A percentile compares a stretch with the other conserved stretches of the same genome.
These are phyloP conservation scores for Xanthoceras sorbifolium DNA, from an alignment of 345 rosid genomes.

Conservation along the genomic window DNA sequence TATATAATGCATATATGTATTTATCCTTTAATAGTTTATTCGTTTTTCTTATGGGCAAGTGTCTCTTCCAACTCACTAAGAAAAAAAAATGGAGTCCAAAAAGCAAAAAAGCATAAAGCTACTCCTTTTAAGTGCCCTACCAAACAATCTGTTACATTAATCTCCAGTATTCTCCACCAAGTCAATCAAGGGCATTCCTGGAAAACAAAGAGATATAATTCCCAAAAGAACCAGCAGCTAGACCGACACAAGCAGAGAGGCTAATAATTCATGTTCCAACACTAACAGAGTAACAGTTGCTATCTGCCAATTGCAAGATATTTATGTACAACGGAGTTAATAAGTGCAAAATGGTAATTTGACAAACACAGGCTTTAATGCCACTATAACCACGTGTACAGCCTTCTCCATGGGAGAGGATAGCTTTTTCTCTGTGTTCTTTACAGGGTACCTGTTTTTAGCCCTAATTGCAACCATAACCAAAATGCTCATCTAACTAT, in stretches of 20 bases:
- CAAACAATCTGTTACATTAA: not conserved
- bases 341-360: slow-evolving; percentile 19
- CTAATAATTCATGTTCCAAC: slow-evolving; percentile 11
- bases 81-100: not conserved
- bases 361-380: not conserved
- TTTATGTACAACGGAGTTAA: not conserved
- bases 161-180: too few relatives aligned
- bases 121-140: slow-evolving; percentile 8
- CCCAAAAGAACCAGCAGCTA: not conserved
- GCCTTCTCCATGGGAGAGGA: not conserved
- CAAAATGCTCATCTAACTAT: slow-evolving; percentile 12
- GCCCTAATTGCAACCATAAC: slow-evolving; percentile 6
- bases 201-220: not conserved
- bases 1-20: not conserved
- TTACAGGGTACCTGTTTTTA: not conserved
- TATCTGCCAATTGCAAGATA: not conserved
- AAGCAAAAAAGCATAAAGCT: not conserved
- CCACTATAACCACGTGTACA: not conserved
- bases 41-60: not conserved
- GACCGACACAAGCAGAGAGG: slow-evolving; percentile 23
- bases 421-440: not conserved
- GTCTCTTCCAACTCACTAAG: slow-evolving; percentile 1
- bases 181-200: slow-evolving; percentile 7
- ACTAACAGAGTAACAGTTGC: slow-evolving; percentile 7
- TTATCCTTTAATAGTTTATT: not conserved